These are phyloP conservation scores for Apiotrichum siamense DNA, from an alignment of 1,284 basidiomycete genomes.

Conservation along the genomic window DNA sequence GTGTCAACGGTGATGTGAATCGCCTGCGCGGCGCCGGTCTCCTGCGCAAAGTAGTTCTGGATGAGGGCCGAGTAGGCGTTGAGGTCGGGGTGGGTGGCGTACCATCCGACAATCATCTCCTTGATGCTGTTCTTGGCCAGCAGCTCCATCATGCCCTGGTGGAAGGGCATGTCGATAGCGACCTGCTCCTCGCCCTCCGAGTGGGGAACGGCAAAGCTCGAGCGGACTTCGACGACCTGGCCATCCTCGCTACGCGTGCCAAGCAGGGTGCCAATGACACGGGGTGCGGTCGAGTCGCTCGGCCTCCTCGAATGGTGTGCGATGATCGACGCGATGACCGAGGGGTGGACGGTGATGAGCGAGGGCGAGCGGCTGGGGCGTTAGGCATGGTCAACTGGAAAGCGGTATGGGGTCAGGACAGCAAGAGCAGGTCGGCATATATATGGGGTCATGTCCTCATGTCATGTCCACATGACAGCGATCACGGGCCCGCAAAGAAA, in stretches of 20 bases:
- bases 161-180: conserved; percentile 93
- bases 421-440: no score
- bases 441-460: no score
- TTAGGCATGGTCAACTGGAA: background rate
- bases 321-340: conserved; percentile 88
- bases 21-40: conserved; percentile 81
- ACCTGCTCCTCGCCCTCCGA: conserved; percentile 87
- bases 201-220: conserved; percentile 82
- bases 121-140: conserved; percentile 48
- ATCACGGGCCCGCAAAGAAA: no score
- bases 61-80: conserved; percentile 96
- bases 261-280: conserved; percentile 94
- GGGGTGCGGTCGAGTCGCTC: conserved; percentile 51
- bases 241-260: conserved; percentile 68
- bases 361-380: conserved; percentile 57
- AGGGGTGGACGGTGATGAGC: conserved; percentile 78
- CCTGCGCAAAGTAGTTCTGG: conserved; percentile 95
- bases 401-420: background rate
- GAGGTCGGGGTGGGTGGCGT: conserved; percentile 80
- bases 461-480: background rate
- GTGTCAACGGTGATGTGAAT: conserved; percentile 93
- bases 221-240: conserved; percentile 64
- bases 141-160: conserved; percentile 86
- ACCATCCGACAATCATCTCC: conserved; percentile 52
- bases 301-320: conserved; percentile 93